Evolutionary conservation across 2,329 filamentous ascomycete species (phyloP), one percentile per base, ranked within the genome.

Genomic region (Fusarium lateritium): DNA sequence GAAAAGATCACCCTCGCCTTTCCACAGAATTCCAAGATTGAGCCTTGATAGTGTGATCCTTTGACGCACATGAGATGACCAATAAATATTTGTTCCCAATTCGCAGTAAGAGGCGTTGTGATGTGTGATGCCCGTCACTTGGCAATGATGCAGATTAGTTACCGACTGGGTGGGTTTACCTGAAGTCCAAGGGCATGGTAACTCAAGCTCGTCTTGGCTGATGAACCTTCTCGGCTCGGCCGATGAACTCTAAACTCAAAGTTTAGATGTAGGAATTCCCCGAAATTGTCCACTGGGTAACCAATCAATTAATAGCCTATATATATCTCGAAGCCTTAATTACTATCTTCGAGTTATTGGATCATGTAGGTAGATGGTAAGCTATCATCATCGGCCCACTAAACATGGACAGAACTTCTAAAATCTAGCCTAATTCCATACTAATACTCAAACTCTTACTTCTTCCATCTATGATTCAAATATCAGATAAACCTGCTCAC

Each of bases 1-100:
- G 59, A 61, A 65, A 42, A 38, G 31, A 67, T 65, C 65, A 56
- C 24, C 64, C 14, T 31, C 11, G 33, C 33, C 22, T 63, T 56
- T 39, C 38, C 58, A 63, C 43, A 64, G 58, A 49, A 43, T 34
- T 36, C 31, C 46, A 44, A 44, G 60, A 62, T 45, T 50, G 44
- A 43, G 21, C 31, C 26, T 38, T 14, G 21, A 26, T 42, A 62
- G 28, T 34, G 44, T 26, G 22, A 51, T 57, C 34, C 44, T 34
- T 51, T 26, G 8, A 36, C 10, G 8, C 22, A 6, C 8, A 19
- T 33, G 31, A 33, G 26, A 44, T 17, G 11, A 13, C 53, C 47
- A 54, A 54, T 57, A 24, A 24, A 26, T 11, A 34, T 28, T 22
- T 19, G 15, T 19, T 26, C 34, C 33, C 39, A 45, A 28, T 10